Evolutionary conservation across 2,329 filamentous ascomycete species (phyloP).

Genomic region (Xylariaceae sp.): DNA sequence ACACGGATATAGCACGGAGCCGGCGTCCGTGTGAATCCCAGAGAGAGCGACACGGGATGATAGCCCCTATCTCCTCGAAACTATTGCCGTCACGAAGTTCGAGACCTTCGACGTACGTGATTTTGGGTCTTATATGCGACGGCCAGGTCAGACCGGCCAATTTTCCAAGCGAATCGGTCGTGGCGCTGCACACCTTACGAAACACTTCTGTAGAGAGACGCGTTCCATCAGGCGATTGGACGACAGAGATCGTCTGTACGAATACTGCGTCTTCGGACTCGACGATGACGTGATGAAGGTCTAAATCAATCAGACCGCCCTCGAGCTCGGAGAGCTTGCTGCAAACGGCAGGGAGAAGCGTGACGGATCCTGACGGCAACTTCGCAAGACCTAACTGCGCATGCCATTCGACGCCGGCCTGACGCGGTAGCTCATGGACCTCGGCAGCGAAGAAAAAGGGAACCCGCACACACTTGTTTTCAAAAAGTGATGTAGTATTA

Average conservation of each 20-base stretch:
- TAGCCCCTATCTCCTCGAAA: conserved; percentile 22
- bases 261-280: conserved; percentile 21
- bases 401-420: conserved; percentile 78
- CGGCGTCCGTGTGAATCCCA: conserved; percentile 36
- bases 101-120: conserved; percentile 24
- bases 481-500: conserved; percentile 19
- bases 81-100: conserved; percentile 17
- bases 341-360: conserved; percentile 9
- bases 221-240: not conserved
- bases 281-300: conserved; percentile 26
- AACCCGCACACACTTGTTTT: conserved; percentile 30
- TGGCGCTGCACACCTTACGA: conserved; percentile 3
- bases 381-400: conserved; percentile 55
- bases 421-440: conserved; percentile 69
- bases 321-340: not conserved
- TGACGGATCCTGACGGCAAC: conserved; percentile 24
- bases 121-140: conserved; percentile 20
- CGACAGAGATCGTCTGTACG: conserved; percentile 21
- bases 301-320: conserved; percentile 1
- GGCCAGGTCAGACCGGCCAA: not conserved
- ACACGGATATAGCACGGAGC: conserved; percentile 34
- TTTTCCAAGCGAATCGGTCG: conserved; percentile 10
- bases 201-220: conserved; percentile 4
- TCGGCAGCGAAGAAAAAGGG: conserved; percentile 71
- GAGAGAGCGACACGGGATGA: conserved; percentile 39